Evolutionary conservation across 2,329 filamentous ascomycete species (phyloP), one percentile per base, ranked within the genome.

Genomic region (Zasmidium cellare): DNA sequence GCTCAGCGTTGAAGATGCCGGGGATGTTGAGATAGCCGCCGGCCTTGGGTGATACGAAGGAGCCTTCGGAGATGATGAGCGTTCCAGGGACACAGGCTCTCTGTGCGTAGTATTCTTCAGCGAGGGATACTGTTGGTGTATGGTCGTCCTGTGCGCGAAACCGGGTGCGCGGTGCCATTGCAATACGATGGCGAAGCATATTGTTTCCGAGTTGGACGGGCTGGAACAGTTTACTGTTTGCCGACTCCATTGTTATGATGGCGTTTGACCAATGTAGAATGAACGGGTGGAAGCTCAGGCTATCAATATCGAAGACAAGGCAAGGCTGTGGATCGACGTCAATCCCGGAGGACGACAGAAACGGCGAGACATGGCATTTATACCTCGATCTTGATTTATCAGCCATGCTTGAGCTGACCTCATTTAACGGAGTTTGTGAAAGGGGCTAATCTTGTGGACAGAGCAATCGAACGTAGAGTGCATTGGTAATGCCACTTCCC

Each of bases 141-240:
- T 66, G 60, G 55, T 82, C 72, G 55, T 84, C 76, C 49, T 71
- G 68, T 47, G 75, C 76, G 48, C 77, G 72, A 69, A 76, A 76
- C 45, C 77, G 74, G n/a, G 83, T 85, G 55, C 87, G 72, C 1
- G 84, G 84, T 0, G 84, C 80, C 75, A 87, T 79, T 44, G 77
- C 79, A 38, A 87, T 66, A 45, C 80, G 79, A 63, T 79, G 75
- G 38, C 72, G 67, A 25, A 83, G 75, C 14, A 71, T 64, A 60
- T 74, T 61, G 20, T 65, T 61, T 23, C 80, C 80, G 18, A 82
- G 65, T 16, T 68, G 62, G 25, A 82, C 60, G 19, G 79, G 77
- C 53, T 73, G 56, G 60, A 78, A 78, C 41, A 79, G 71, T 58
- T 52, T 56, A 11, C 25, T 28, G 25, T 28, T 28, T 28, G 6